These are phyloP conservation scores for Blastobotrys elegans DNA, from an alignment of 1,139 yeast species.

Conservation along the genomic window DNA sequence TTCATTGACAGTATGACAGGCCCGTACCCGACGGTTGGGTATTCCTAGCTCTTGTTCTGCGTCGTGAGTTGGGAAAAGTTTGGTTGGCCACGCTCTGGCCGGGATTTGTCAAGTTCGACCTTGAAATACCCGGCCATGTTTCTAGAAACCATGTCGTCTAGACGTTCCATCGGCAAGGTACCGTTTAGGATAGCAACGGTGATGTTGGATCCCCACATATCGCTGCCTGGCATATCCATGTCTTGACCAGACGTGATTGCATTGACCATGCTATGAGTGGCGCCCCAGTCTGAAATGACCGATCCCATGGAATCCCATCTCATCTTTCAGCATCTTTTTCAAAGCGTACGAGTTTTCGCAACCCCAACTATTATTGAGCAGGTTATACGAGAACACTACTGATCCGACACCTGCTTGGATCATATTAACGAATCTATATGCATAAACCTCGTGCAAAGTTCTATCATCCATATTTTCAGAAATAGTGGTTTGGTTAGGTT, in stretches of 20 bases:
- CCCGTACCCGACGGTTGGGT: conserved; percentile 45
- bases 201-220: conserved; percentile 53
- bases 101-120: not conserved
- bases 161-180: conserved; percentile 50
- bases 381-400: conserved; percentile 59
- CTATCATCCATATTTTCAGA: conserved; percentile 50
- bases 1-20: conserved; percentile 52
- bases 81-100: conserved; percentile 36
- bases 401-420: conserved; percentile 60
- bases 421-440: conserved; percentile 66
- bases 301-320: conserved; percentile 63
- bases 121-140: conserved; percentile 53
- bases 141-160: conserved; percentile 60
- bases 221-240: conserved; percentile 65
- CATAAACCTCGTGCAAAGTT: conserved; percentile 56
- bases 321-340: conserved; percentile 54
- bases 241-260: conserved; percentile 58
- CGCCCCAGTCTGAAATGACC: conserved; percentile 66
- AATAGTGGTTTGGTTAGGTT: conserved; percentile 17
- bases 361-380: conserved; percentile 53
- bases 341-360: conserved; percentile 58
- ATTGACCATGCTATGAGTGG: conserved; percentile 49
- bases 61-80: conserved; percentile 57
- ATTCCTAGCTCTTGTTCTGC: conserved; percentile 50
- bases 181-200: conserved; percentile 54